Percentiles rank a stretch among this genome's conserved stretches.
Evolutionary conservation across 495 filamentous ascomycete species (phyloP).

Genomic region (Aspergillus nanangensis): DNA sequence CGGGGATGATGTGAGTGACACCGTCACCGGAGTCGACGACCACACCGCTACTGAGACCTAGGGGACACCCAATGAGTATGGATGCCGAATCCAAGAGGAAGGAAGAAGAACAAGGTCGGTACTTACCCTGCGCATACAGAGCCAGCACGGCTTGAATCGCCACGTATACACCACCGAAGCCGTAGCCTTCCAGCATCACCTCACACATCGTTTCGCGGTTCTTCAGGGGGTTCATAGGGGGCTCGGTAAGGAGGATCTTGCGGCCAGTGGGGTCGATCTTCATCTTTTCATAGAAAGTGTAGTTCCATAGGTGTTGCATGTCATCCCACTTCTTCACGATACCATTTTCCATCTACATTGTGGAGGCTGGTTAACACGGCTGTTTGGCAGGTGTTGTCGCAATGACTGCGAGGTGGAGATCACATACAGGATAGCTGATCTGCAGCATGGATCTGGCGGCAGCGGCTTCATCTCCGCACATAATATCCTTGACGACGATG

Average conservation of each 20-base stretch:
- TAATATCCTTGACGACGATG: slow-evolving; percentile 95
- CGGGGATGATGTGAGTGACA: slow-evolving; percentile 96
- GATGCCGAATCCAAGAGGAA: neutral
- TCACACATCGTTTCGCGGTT: slow-evolving; percentile 97
- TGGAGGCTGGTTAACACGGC: slow-evolving; percentile 20
- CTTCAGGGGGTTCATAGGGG: slow-evolving; percentile 93
- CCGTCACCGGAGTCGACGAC: slow-evolving; percentile 98
- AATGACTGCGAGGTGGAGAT: slow-evolving; percentile 10
- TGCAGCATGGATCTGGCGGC: slow-evolving; percentile 95
- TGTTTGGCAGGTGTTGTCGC: slow-evolving; percentile 15
- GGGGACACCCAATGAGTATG: slow-evolving; percentile 12
- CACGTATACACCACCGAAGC: slow-evolving; percentile 95
- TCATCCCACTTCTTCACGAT: slow-evolving; percentile 99
- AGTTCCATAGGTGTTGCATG: slow-evolving; percentile 99
- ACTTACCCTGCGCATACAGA: slow-evolving; percentile 88
- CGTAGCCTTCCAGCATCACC: slow-evolving; percentile 97
- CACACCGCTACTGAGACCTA: slow-evolving; percentile 89
- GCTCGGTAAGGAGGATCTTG: slow-evolving; percentile 98
- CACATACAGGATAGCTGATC: slow-evolving; percentile 83
- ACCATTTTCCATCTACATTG: slow-evolving; percentile 88
- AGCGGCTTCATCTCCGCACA: slow-evolving; percentile 98
- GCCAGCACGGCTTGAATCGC: slow-evolving; percentile 97
- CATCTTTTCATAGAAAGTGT: slow-evolving; percentile 96
- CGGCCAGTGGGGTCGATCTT: slow-evolving; percentile 83
- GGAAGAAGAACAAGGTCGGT: neutral